These are phyloP conservation scores for Monosporascus sp. DNA, from an alignment of 2,329 filamentous ascomycete species.

Conservation along the genomic window DNA sequence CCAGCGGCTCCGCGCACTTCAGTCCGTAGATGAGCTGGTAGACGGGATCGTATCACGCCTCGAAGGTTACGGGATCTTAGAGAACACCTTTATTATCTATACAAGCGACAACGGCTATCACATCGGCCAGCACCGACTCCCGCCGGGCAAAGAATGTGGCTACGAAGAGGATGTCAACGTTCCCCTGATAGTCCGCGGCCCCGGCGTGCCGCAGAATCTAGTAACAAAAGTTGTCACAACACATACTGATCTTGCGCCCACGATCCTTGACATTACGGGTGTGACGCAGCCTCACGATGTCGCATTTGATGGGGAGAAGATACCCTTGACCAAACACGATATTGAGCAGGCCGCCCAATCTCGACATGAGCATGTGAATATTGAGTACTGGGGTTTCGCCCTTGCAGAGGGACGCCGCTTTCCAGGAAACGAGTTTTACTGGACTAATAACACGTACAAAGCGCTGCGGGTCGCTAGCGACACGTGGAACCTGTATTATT, in stretches of 20 bases:
- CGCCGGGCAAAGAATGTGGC: slow-evolving; percentile 48
- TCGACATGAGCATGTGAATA: slow-evolving; percentile 40
- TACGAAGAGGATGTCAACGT: slow-evolving; percentile 54
- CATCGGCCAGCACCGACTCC: slow-evolving; percentile 50
- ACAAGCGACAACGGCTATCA: slow-evolving; percentile 54
- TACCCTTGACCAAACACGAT: slow-evolving; percentile 19
- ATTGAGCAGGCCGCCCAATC: not conserved
- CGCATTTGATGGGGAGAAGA: not conserved
- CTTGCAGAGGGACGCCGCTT: slow-evolving; percentile 39
- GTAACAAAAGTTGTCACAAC: slow-evolving; percentile 41
- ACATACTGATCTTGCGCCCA: slow-evolving; percentile 49
- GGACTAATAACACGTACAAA: slow-evolving; percentile 46
- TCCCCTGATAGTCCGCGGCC: slow-evolving; percentile 52
- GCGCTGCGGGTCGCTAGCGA: slow-evolving; percentile 37
- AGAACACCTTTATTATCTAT: slow-evolving; percentile 53
- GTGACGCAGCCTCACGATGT: slow-evolving; percentile 33
- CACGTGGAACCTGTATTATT: slow-evolving; percentile 48
- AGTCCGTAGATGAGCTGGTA: slow-evolving; percentile 48
- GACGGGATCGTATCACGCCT: slow-evolving; percentile 34
- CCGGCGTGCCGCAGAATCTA: slow-evolving; percentile 40
- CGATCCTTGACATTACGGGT: slow-evolving; percentile 35
- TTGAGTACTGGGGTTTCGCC: slow-evolving; percentile 43
- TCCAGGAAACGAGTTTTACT: not conserved
- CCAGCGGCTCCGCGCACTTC: slow-evolving; percentile 41
- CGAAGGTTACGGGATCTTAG: slow-evolving; percentile 48